Conservation (phyloP, 441 rosid species). For the California macrophylla region DNA sequence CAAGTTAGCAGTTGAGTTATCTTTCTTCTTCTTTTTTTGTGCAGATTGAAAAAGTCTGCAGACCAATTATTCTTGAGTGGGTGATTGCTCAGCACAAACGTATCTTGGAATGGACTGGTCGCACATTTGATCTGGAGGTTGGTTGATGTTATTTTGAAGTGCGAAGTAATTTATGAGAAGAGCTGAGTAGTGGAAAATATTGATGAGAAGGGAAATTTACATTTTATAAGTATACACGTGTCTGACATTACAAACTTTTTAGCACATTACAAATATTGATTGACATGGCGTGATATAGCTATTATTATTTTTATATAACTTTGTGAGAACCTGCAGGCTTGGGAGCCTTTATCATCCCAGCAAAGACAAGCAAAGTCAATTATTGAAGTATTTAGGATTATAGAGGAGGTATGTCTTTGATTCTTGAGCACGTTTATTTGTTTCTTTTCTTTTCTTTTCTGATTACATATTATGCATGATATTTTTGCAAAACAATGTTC, state of each 20-base stretch:
- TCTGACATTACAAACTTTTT: not conserved
- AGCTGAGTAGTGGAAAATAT: not conserved
- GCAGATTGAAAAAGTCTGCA: conserved; percentile 72
- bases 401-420: conserved; percentile 70
- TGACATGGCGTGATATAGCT: not conserved
- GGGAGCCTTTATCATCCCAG: conserved; percentile 93
- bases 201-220: not conserved
- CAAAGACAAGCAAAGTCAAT: conserved; percentile 83
- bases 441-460: no score
- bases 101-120: conserved; percentile 88
- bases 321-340: conserved; percentile 51
- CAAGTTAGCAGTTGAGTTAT: conserved; percentile 9
- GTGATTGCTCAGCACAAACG: conserved; percentile 82
- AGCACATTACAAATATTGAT: not conserved
- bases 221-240: not conserved
- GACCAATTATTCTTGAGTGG: conserved; percentile 91
- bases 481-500: not conserved
- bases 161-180: not conserved
- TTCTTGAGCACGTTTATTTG: conserved; percentile 2
- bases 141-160: conserved; percentile 9
- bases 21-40: conserved; percentile 9
- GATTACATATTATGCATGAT: conserved; percentile 3
- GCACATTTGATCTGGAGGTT: conserved; percentile 95
- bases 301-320: not conserved
- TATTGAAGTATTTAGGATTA: conserved; percentile 90